These are phyloP conservation scores for Alternaria tenuissima DNA, from an alignment of 2,329 filamentous ascomycete genomes.

Conservation along the genomic window DNA sequence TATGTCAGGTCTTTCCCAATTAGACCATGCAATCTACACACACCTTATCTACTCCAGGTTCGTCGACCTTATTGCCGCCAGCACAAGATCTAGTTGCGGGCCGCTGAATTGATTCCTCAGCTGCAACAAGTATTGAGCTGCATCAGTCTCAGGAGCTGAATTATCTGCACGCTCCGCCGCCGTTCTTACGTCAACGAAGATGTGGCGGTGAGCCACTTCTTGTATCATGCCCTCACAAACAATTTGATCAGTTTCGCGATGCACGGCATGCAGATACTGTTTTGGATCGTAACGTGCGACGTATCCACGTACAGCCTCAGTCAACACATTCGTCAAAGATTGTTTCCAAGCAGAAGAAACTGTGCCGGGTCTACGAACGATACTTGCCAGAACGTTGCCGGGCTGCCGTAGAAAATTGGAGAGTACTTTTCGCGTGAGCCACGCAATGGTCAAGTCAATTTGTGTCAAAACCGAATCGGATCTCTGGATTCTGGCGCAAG, in stretches of 20 bases:
- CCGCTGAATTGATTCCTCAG: not conserved
- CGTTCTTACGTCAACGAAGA: not conserved
- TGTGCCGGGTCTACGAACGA: too few relatives aligned
- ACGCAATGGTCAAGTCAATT: too few relatives aligned
- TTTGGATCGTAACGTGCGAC: not conserved
- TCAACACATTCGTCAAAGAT: not conserved
- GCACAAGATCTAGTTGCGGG: not conserved
- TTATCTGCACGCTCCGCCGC: not conserved
- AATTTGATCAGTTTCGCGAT: not conserved
- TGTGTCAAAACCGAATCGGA: too few relatives aligned
- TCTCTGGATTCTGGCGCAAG: too few relatives aligned
- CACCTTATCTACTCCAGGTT: too few relatives aligned
- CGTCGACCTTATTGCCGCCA: too few relatives aligned
- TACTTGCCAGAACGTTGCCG: too few relatives aligned
- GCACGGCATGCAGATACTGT: not conserved
- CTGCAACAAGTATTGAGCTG: not conserved
- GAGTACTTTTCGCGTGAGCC: too few relatives aligned
- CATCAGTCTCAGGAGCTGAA: not conserved
- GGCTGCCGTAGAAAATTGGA: too few relatives aligned
- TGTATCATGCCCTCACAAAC: not conserved
- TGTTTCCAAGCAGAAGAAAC: not conserved
- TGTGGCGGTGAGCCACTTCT: not conserved
- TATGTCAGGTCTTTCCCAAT: too few relatives aligned
- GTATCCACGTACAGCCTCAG: not conserved
- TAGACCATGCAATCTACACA: too few relatives aligned